phyloP scores from a whole-genome alignment of 208 protist genomes.

The Tritrichomonas musculus region DNA sequence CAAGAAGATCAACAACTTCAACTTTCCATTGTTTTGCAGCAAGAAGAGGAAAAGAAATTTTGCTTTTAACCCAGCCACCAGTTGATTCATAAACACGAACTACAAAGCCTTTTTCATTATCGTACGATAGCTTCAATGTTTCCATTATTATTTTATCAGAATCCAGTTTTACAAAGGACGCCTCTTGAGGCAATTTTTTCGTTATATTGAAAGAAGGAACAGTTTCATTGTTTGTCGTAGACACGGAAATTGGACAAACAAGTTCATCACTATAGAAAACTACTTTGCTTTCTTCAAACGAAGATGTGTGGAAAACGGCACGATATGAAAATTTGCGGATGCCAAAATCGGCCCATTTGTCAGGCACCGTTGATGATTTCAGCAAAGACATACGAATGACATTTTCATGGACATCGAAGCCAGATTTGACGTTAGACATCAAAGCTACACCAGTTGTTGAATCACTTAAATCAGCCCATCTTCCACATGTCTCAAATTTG shows the following conservation, averaged over 20 bases:
- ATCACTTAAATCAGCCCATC: conserved; percentile 6
- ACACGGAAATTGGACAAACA: too few relatives aligned
- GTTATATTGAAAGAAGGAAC: too few relatives aligned
- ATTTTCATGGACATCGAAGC: neutral
- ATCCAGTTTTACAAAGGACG: neutral
- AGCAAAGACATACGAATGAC: neutral
- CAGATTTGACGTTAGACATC: neutral
- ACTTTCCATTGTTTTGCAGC: neutral
- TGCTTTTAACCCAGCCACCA: neutral
- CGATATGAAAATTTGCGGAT: neutral
- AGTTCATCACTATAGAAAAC: too few relatives aligned
- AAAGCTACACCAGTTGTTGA: neutral
- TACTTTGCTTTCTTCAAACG: neutral
- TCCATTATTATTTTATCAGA: neutral
- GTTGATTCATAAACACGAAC: neutral
- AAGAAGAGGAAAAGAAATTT: neutral
- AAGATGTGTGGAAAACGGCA: neutral
- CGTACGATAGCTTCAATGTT: neutral
- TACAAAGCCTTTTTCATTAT: neutral
- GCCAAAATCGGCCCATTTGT: conserved; percentile 17
- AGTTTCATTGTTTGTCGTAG: neutral
- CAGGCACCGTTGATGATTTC: neutral
- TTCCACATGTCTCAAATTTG: conserved; percentile 2
- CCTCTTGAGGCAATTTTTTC: too few relatives aligned
- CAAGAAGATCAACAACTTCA: neutral